Evolutionary conservation across 176 grass and related monocot genomes (phyloP).

Genomic region (Tuctoria greenei): DNA sequence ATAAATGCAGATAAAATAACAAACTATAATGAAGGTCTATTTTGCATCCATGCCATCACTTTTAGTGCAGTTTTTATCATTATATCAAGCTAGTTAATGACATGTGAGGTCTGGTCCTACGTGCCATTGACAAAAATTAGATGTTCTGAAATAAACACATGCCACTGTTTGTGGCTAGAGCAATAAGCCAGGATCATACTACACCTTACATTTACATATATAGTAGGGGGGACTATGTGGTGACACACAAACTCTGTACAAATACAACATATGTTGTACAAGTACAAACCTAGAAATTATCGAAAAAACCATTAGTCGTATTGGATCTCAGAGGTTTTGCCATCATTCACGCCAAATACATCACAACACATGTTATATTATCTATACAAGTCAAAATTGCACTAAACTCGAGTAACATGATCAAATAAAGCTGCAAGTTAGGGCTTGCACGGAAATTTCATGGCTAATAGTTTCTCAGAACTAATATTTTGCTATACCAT

Average conservation of each 20-base stretch:
- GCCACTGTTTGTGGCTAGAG: slow-evolving; percentile 12
- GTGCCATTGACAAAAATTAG: too few species aligned
- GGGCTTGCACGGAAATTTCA: background rate
- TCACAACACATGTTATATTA: too few species aligned
- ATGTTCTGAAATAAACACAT: slow-evolving; percentile 1
- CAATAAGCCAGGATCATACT: background rate
- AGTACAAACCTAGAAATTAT: background rate
- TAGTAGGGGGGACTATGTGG: background rate
- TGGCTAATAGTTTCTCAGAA: too few species aligned
- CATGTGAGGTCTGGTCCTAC: too few species aligned
- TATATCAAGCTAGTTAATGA: too few species aligned
- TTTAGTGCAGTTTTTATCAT: too few species aligned
- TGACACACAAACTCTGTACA: background rate
- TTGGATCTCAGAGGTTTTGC: background rate
- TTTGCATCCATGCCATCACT: too few species aligned
- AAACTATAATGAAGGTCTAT: too few species aligned
- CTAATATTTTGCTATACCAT: slow-evolving; percentile 11
- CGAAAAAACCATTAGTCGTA: background rate
- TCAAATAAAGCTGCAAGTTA: slow-evolving; percentile 10
- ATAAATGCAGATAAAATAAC: too few species aligned
- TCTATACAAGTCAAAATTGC: too few species aligned
- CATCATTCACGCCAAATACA: background rate
- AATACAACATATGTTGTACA: too few species aligned
- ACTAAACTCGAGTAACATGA: background rate
- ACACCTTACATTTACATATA: slow-evolving; percentile 9